These are phyloP conservation scores for Phragmites australis DNA, from an alignment of 176 grass and related monocot genomes.

Conservation along the genomic window DNA sequence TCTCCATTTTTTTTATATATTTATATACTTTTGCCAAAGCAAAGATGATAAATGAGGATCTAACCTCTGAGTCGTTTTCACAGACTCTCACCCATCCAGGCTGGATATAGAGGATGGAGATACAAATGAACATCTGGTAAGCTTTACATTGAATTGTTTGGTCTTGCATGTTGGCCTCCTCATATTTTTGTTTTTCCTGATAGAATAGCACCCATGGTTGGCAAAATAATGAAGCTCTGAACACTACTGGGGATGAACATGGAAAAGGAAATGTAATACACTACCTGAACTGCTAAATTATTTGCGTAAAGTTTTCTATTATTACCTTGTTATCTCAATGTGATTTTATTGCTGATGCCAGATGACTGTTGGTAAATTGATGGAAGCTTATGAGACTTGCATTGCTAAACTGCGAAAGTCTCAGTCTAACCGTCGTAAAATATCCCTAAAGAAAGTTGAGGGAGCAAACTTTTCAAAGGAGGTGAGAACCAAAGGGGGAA, in stretches of 20 bases:
- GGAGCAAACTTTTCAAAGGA: slow-evolving; percentile 75
- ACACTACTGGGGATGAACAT: slow-evolving; percentile 29
- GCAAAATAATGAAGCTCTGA: slow-evolving; percentile 51
- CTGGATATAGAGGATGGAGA: slow-evolving; percentile 56
- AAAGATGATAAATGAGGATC: slow-evolving; percentile 20
- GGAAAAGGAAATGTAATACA: slow-evolving; percentile 81
- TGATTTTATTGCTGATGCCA: slow-evolving; percentile 41
- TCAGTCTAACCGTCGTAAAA: slow-evolving; percentile 67
- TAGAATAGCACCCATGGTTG: slow-evolving; percentile 61
- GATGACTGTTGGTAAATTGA: slow-evolving; percentile 85
- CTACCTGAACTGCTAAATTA: not conserved
- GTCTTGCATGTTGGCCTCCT: not conserved
- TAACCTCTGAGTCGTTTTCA: slow-evolving; percentile 26
- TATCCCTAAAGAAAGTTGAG: slow-evolving; percentile 68
- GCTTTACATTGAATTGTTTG: slow-evolving; percentile 23
- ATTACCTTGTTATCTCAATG: not conserved
- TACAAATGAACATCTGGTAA: slow-evolving; percentile 57
- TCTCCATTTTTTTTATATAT: not conserved
- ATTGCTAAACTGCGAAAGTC: slow-evolving; percentile 64
- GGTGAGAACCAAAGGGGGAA: slow-evolving; percentile 8
- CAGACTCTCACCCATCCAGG: slow-evolving; percentile 50
- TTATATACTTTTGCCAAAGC: slow-evolving; percentile 13
- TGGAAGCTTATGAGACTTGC: slow-evolving; percentile 80
- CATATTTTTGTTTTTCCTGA: slow-evolving; percentile 53
- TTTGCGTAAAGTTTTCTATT: not conserved